These are phyloP conservation scores for Globisporangium nunn DNA, from an alignment of 352 stramenopile species.

Conservation along the genomic window DNA sequence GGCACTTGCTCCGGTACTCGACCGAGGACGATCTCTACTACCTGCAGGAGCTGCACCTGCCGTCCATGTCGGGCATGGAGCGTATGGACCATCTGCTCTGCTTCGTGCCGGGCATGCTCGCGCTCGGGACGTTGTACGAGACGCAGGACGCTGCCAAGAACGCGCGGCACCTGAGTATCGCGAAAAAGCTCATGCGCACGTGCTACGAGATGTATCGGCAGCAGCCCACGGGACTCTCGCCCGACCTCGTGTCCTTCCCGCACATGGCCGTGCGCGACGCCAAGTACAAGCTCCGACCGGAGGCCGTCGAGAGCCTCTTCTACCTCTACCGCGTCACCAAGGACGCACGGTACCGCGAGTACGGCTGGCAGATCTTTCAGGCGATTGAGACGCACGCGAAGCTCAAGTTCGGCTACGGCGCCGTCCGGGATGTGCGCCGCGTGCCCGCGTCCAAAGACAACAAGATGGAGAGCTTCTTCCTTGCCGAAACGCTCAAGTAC, in stretches of 20 bases:
- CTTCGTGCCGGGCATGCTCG: conserved; percentile 92
- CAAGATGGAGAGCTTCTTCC: conserved; percentile 98
- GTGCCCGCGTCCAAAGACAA: conserved; percentile 72
- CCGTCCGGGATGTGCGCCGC: conserved; percentile 40
- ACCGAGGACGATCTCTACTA: conserved; percentile 57
- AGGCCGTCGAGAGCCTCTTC: conserved; percentile 95
- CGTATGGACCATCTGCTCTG: conserved; percentile 97
- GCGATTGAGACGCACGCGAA: conserved; percentile 91
- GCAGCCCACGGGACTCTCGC: conserved; percentile 89
- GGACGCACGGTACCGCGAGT: conserved; percentile 92
- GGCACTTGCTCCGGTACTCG: conserved; percentile 82
- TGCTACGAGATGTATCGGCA: conserved; percentile 94
- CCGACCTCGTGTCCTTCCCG: conserved; percentile 91
- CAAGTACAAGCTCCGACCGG: conserved; percentile 93
- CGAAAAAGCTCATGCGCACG: conserved; percentile 88
- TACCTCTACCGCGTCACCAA: conserved; percentile 94
- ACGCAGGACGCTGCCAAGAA: conserved; percentile 60
- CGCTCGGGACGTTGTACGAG: conserved; percentile 84
- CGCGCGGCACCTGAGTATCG: conserved; percentile 76
- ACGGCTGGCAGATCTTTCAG: conserved; percentile 94
- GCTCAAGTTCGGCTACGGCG: conserved; percentile 85
- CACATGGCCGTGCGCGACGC: conserved; percentile 43
- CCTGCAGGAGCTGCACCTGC: conserved; percentile 50
- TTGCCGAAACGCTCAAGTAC: conserved; percentile 99
- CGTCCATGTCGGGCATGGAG: conserved; percentile 29